These are phyloP conservation scores for Aspergillus saccharolyticus DNA, from an alignment of 495 filamentous ascomycete genomes.

Conservation along the genomic window DNA sequence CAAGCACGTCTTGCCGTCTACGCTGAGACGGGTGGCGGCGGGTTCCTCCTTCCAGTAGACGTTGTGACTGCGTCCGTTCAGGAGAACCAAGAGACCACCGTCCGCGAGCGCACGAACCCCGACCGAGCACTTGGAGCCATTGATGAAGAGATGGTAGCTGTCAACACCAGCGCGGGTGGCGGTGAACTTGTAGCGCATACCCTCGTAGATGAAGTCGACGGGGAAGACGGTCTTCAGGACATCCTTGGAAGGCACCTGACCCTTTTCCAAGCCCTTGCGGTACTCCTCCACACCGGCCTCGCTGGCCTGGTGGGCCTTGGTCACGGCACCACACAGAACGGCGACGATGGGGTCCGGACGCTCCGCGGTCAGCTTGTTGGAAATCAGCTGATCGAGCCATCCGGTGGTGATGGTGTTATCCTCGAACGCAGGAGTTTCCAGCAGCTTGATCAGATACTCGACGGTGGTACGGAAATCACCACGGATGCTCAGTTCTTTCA, in stretches of 20 bases:
- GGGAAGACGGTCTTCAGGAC: conserved; percentile 97
- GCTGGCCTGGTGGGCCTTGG: conserved; percentile 89
- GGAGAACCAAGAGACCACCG: conserved; percentile 87
- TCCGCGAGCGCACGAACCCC: conserved; percentile 90
- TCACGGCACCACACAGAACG: conserved; percentile 88
- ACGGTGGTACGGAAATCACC: conserved; percentile 98
- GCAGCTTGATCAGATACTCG: conserved; percentile 97
- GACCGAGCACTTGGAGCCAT: conserved; percentile 92
- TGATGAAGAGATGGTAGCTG: conserved; percentile 98
- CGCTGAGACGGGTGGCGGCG: conserved; percentile 88
- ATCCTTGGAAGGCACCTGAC: conserved; percentile 93
- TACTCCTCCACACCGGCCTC: conserved; percentile 86
- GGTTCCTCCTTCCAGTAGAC: conserved; percentile 99
- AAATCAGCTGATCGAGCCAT: conserved; percentile 97
- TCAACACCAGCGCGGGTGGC: conserved; percentile 88
- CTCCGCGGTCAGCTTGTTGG: conserved; percentile 95
- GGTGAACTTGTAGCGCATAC: conserved; percentile 94
- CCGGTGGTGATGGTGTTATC: conserved; percentile 99
- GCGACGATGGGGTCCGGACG: conserved; percentile 88
- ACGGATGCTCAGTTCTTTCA: conserved; percentile 99
- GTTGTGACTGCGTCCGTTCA: conserved; percentile 90
- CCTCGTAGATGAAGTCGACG: conserved; percentile 98
- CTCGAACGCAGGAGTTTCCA: conserved; percentile 97
- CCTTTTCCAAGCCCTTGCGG: conserved; percentile 84
- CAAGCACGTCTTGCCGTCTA: conserved; percentile 96